Evolutionary conservation across 2,329 filamentous ascomycete genomes (phyloP).

Genomic region (Fusarium metavorans): DNA sequence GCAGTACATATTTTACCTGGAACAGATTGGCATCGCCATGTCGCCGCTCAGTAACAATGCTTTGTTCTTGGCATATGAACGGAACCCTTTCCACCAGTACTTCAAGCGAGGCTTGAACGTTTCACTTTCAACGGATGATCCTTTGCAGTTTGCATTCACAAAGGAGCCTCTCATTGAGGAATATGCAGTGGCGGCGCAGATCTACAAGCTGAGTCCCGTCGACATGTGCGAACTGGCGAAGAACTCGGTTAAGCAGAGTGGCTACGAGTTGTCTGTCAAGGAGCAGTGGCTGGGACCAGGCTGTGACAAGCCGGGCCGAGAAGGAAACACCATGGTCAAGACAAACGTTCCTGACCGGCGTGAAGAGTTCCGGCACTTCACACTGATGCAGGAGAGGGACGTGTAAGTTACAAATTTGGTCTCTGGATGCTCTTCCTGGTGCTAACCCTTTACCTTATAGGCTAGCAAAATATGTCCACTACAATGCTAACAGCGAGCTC

Average conservation of each 20-base stretch:
- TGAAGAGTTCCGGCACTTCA: conserved; percentile 90
- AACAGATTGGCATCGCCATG: conserved; percentile 99
- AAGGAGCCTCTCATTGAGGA: conserved; percentile 98
- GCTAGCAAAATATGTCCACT: conserved; percentile 57
- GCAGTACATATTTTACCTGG: conserved; percentile 97
- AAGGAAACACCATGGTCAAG: conserved; percentile 93
- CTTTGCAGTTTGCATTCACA: conserved; percentile 97
- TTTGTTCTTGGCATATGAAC: conserved; percentile 93
- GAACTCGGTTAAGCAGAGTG: conserved; percentile 94
- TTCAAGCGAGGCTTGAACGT: conserved; percentile 96
- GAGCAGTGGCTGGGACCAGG: conserved; percentile 89
- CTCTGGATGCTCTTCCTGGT: not conserved
- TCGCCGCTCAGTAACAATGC: conserved; percentile 99
- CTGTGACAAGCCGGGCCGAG: conserved; percentile 81
- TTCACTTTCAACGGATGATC: conserved; percentile 95
- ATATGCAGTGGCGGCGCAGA: conserved; percentile 97
- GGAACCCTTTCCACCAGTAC: conserved; percentile 96
- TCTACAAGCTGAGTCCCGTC: conserved; percentile 95
- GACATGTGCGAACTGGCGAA: conserved; percentile 99
- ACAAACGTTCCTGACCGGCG: conserved; percentile 96
- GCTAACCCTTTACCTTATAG: conserved; percentile 44
- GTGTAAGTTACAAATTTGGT: conserved; percentile 70
- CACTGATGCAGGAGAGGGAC: conserved; percentile 82
- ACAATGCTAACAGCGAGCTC: conserved; percentile 45
- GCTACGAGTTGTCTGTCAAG: conserved; percentile 90